Base-by-base conservation (phyloP, 148 eudicot species). In the Fallopia convolvulus region DNA sequence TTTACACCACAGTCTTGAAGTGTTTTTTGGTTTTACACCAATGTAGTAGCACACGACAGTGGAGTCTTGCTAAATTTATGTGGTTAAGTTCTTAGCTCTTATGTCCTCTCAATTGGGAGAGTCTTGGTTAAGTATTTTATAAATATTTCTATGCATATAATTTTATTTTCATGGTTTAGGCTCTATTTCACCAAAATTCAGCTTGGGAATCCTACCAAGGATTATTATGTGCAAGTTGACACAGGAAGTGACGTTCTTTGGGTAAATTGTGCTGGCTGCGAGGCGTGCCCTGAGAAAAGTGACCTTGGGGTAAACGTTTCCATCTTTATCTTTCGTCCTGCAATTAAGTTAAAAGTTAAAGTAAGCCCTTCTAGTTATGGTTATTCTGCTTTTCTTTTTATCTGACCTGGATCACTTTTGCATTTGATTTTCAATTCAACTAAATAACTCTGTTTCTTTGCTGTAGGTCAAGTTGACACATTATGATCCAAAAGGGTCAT, bases 171-270 rank as follows among this genome's bases (percentile, higher is more conserved):
- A 66, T 17, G 18, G 42, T 85, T 32, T 84, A 94, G 98, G 87
- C 91, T 94, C 61, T 94, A 90, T 83, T 94, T 76, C 75, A 88
- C 98, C 66, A 88, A 82, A 86, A 77, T 94, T 77, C 84, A 82
- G 70, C 79, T 94, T 66, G 98, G 98, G 75, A 82, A 87, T 77
- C 98, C 98, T 84, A 79, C 97, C 30, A 85, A 83, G 78, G 93
- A 92, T 47, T 94, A 86, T 77, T 87, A 91, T 47, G 88, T 94
- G 77, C 98, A 94, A 85, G 88, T 94, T 53, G 98, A 94, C 83
- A 94, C 98, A 14, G 98, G 98, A 86, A 94, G 98, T 80, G 94
- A 94, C 79, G 58, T 94, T 76, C 78, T 90, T 56, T 94, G 98
- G 98, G 90, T 94, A 61, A 94, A 90, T 47, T 92, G 98, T 79